A percentile compares a stretch with the other conserved stretches of the same genome.
Evolutionary conservation across 495 filamentous ascomycete species (phyloP).

Genomic region (Beverwykella pulmonaria): DNA sequence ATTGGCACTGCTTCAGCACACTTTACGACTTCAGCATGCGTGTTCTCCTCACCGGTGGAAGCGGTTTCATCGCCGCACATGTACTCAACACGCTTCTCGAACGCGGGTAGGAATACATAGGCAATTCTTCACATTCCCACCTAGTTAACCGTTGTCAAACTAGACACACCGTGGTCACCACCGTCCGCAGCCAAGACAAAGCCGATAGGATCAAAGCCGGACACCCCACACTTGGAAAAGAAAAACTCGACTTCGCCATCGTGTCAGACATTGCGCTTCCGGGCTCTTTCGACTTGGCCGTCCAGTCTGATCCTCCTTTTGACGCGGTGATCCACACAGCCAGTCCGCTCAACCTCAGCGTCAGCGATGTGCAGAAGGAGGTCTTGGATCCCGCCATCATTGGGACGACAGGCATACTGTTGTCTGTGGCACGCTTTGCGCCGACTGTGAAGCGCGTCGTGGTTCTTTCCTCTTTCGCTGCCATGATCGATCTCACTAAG

Average conservation of each 20-base stretch:
- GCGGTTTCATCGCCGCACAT: constrained; percentile 38
- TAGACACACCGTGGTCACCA: constrained; percentile 22
- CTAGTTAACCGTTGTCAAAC: no score
- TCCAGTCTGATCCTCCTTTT: constrained; percentile 43
- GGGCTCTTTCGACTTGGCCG: constrained; percentile 52
- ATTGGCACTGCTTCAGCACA: neutral
- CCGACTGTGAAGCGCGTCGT: neutral
- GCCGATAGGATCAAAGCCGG: constrained; percentile 5
- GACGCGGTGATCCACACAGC: constrained; percentile 16
- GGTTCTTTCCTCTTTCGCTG: neutral
- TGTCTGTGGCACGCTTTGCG: neutral
- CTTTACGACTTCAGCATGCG: constrained; percentile 4
- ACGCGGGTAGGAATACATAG: constrained; percentile 5
- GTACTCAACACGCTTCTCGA: constrained; percentile 22
- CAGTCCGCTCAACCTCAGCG: neutral
- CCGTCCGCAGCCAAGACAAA: constrained; percentile 22
- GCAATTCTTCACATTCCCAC: no score
- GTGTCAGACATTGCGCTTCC: constrained; percentile 52
- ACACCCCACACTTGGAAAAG: neutral
- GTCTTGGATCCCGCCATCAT: constrained; percentile 7
- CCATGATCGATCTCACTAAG: neutral
- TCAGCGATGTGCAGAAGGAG: neutral
- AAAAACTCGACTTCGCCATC: constrained; percentile 47
- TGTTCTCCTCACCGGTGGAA: constrained; percentile 38
- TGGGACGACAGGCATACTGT: constrained; percentile 3